Conservation (phyloP, 2,329 filamentous ascomycete species). For the Cladophialophora chaetospira region DNA sequence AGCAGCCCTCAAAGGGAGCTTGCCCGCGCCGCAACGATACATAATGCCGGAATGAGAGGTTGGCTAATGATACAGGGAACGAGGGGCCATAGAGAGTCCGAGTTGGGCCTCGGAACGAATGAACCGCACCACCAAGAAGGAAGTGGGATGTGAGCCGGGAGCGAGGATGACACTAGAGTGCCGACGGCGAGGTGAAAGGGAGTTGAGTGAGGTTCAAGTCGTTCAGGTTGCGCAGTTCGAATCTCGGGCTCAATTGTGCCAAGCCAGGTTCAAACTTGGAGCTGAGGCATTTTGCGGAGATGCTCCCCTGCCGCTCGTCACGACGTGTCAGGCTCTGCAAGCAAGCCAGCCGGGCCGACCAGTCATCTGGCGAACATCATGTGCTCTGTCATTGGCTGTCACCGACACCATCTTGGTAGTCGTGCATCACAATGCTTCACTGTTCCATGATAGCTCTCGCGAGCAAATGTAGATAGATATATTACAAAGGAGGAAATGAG, state of each 20-base stretch:
- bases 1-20: slow-evolving; percentile 24
- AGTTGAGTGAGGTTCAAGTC: not conserved
- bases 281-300: slow-evolving; percentile 7
- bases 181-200: not conserved
- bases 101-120: slow-evolving; percentile 3
- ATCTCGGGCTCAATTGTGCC: not conserved
- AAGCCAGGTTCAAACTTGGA: not conserved
- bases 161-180: slow-evolving; percentile 3
- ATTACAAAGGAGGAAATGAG: no score
- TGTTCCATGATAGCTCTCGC: no score
- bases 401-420: not conserved
- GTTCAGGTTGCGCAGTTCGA: not conserved
- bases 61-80: slow-evolving; percentile 28
- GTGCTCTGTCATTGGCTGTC: not conserved
- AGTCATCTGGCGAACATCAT: not conserved
- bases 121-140: slow-evolving; percentile 16
- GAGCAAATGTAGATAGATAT: not conserved
- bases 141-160: slow-evolving; percentile 6
- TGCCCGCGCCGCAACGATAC: slow-evolving; percentile 29
- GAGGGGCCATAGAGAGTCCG: slow-evolving; percentile 29
- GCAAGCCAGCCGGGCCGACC: not conserved
- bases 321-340: not conserved
- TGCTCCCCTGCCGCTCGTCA: not conserved
- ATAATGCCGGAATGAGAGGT: slow-evolving; percentile 12
- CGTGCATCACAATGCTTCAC: no score